Evolutionary conservation across 495 filamentous ascomycete genomes (phyloP), one percentile per base, ranked within the genome.

Genomic region (Penicillium bialowiezense): DNA sequence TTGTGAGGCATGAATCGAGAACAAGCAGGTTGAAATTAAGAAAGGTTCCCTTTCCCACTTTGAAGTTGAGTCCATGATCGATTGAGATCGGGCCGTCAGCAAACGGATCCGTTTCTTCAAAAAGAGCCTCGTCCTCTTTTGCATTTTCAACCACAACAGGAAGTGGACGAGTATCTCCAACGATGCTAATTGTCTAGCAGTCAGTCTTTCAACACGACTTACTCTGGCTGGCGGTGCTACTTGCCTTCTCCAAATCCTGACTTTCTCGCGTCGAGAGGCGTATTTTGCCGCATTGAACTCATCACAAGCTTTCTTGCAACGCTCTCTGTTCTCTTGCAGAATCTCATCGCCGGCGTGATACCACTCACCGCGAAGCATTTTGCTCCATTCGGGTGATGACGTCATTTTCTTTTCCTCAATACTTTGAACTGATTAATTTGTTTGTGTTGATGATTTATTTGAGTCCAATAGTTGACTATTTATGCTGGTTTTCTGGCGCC

Each of bases 1-100:
- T 81, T 41, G 90, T 82, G 24, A 74, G 48, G 59, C 83, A 85
- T 3, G 84, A 88, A 65, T 91, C 88, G 17, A 90, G 58, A 58
- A 86, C 78, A 3, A 77, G 82, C 45, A 72, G 73, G 59, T 84
- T 81, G 62, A 75, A 82, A 72, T 90, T 90, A 54, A 89, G 69
- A 62, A 78, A 90, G 31, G 85, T 81, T 35, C 71, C 68, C 18
- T 75, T 60, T 28, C 81, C 84, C 21, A 88, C 50, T 29, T 71
- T 68, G 38, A 87, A 59, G 50, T 89, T 86, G 56, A 68, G 76
- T 9, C 86, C 86, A 54, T 88, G 87, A 60, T 89, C 86, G 19
- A 80, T 64, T 23, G 67, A 72, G 49, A 89, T 69, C 3, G 86
- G 85, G 0, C 78, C 63, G 42, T 85, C 79, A 19, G 87, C 69